A percentile compares a stretch with the other conserved stretches of the same genome.
Conservation (phyloP, 345 rosid species). For the Schrenkiella parvula region DNA sequence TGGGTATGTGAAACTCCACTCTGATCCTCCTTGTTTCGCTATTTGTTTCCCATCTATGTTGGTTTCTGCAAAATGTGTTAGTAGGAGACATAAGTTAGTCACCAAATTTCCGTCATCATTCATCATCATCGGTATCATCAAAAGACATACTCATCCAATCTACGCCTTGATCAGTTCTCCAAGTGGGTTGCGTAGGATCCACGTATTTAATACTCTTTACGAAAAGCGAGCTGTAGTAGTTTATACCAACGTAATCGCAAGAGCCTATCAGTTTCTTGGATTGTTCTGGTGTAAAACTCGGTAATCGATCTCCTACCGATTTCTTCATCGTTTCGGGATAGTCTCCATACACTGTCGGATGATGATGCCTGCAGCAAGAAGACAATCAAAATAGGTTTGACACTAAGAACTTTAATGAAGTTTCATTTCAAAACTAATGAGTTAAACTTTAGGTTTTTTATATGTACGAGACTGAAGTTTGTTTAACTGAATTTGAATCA, state of each 20-base stretch:
- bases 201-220: constrained; percentile 24
- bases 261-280: constrained; percentile 46
- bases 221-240: constrained; percentile 51
- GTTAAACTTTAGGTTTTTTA: no score
- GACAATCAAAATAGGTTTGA: neutral
- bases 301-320: constrained; percentile 47
- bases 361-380: constrained; percentile 37
- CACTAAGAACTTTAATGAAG: neutral
- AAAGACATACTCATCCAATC: constrained; percentile 33
- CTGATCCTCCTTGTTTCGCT: constrained; percentile 39
- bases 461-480: neutral
- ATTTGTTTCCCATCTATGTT: constrained; percentile 31
- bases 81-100: neutral
- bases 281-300: constrained; percentile 49
- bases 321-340: constrained; percentile 52
- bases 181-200: constrained; percentile 32
- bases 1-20: constrained; percentile 38
- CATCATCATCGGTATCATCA: neutral
- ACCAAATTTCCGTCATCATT: neutral
- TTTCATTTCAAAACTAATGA: neutral
- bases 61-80: constrained; percentile 23
- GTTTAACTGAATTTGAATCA: neutral
- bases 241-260: constrained; percentile 50
- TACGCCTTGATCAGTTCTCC: constrained; percentile 36
- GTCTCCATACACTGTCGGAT: constrained; percentile 56